Base-by-base conservation (phyloP, 441 rosid species). In the Adansonia rubrostipa region DNA sequence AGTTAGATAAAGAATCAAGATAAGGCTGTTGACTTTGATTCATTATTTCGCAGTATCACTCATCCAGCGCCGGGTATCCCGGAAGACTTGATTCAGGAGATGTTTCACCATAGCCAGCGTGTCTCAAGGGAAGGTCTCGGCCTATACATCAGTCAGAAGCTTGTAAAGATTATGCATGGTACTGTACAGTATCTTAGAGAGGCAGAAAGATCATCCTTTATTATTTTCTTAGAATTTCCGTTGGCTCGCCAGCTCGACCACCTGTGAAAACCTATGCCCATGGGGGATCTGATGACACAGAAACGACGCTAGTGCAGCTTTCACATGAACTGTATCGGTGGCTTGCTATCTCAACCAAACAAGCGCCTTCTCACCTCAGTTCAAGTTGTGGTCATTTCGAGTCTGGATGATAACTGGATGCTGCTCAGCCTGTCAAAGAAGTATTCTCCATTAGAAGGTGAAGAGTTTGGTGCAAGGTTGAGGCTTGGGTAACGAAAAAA, bases 11-110 rank as follows among this genome's bases (percentile, higher is more conserved):
- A 62, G n/a, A 33, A 17, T 67, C 17, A 42, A 36, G 3, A 7
- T 20, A 14, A 77, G 44, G 58, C 28, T 69, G n/a, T n/a, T 56
- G 7, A 69, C 40, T 24, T 67, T 64, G 28, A 58, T 36, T 9
- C 56, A 24, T 58, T 67, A 76, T 50, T 71, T 77, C 72, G 81
- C 89, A 91, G 91, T 82, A 83, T 91, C 66, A 82, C 88, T 19
- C 97, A 90, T 74, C 95, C 97, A 11, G 93, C 93, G 33, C 96
- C 93, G 0, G 97, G 98, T 36, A 79, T 94, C 69, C 98, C 96
- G 0, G 93, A 91, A 72, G 88, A 84, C 79, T 72, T 94, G 66
- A 87, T 90, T 56, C 87, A 79, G 54, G 88, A 91, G 82, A 92
- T 91, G 97, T 92, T 91, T 79, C 87, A 86, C 75, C 90, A 87